Percentiles rank a stretch among this genome's conserved stretches.
Evolutionary conservation across 257 asterid genomes (phyloP).

Genomic region (Cynanchum wilfordii): DNA sequence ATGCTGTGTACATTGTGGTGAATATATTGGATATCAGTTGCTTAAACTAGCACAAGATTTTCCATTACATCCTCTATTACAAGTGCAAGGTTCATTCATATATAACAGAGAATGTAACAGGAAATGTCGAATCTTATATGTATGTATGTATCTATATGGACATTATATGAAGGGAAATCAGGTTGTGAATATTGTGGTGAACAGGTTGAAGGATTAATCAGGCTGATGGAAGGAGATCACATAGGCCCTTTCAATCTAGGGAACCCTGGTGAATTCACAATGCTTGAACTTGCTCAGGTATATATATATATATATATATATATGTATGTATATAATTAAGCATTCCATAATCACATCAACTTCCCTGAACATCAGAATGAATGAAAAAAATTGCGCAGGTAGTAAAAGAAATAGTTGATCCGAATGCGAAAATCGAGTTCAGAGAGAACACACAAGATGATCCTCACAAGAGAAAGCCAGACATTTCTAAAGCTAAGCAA

Average conservation of each 20-base stretch:
- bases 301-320: slow-evolving; percentile 3
- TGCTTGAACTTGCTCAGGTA: slow-evolving; percentile 91
- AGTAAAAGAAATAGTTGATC: slow-evolving; percentile 75
- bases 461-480: slow-evolving; percentile 88
- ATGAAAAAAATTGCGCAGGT: too few species aligned
- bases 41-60: too few species aligned
- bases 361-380: not conserved
- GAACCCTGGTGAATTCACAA: slow-evolving; percentile 85
- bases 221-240: slow-evolving; percentile 84
- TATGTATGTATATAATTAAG: not conserved
- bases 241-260: slow-evolving; percentile 85
- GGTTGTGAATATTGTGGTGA: not conserved
- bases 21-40: too few species aligned
- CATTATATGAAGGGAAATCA: not conserved
- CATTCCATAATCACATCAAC: not conserved
- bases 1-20: too few species aligned
- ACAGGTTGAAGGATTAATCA: slow-evolving; percentile 76
- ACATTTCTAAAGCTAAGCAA: slow-evolving; percentile 68
- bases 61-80: too few species aligned
- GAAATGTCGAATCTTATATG: too few species aligned
- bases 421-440: slow-evolving; percentile 69
- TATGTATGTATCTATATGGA: too few species aligned
- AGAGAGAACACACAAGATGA: slow-evolving; percentile 76
- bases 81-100: too few species aligned
- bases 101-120: too few species aligned